phyloP scores from a whole-genome alignment of 1,284 basidiomycete species.

The Ceratobasidium sp. region DNA sequence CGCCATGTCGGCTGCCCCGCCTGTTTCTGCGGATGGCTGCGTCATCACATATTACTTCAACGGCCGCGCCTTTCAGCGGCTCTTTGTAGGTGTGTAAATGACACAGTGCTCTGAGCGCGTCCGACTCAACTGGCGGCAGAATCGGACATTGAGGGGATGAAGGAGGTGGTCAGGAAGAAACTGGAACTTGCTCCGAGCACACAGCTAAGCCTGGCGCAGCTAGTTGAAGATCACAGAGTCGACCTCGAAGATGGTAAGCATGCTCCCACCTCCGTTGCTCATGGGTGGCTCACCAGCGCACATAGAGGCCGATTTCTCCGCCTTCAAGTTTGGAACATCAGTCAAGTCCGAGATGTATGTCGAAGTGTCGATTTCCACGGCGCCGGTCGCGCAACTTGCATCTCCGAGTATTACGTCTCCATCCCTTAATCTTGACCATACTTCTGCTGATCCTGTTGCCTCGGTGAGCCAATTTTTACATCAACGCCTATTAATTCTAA shows the following conservation, averaged over 20 bases:
- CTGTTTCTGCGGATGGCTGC: slow-evolving; percentile 16
- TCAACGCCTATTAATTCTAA: not conserved
- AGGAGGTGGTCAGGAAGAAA: slow-evolving; percentile 68
- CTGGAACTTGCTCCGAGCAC: slow-evolving; percentile 61
- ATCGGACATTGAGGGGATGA: slow-evolving; percentile 61
- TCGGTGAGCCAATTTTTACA: slow-evolving; percentile 8
- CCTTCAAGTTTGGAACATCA: slow-evolving; percentile 20
- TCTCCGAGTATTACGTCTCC: slow-evolving; percentile 34
- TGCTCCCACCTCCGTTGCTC: not conserved
- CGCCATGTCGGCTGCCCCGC: slow-evolving; percentile 28
- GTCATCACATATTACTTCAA: slow-evolving; percentile 42
- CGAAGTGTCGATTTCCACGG: slow-evolving; percentile 22
- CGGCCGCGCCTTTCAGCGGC: slow-evolving; percentile 66
- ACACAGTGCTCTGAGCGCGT: slow-evolving; percentile 41
- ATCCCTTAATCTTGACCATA: slow-evolving; percentile 26
- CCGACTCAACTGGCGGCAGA: slow-evolving; percentile 60
- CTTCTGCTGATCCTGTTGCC: slow-evolving; percentile 2
- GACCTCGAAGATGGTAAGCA: slow-evolving; percentile 76
- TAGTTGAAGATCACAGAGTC: slow-evolving; percentile 64
- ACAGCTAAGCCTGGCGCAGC: slow-evolving; percentile 64
- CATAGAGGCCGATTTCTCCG: slow-evolving; percentile 36
- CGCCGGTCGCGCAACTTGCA: slow-evolving; percentile 25
- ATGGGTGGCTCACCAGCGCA: slow-evolving; percentile 18
- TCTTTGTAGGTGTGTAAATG: slow-evolving; percentile 67
- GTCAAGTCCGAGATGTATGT: slow-evolving; percentile 20